Conservation (phyloP, 1,139 yeast genomes). For the Nematodospora anomalae region DNA sequence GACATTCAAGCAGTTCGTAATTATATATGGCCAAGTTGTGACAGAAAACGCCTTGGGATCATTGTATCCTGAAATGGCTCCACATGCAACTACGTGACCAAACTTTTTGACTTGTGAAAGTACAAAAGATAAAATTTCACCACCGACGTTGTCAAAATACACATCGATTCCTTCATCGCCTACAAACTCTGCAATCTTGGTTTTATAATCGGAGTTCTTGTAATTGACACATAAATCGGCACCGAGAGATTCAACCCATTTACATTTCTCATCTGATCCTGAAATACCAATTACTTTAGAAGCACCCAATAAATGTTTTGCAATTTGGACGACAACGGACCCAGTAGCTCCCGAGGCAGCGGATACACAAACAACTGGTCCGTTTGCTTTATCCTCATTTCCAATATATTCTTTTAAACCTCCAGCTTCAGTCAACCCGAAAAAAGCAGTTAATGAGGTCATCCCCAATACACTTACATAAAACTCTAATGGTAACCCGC, state of each 20-base stretch:
- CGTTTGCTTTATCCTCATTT: conserved; percentile 24
- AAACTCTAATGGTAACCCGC: conserved; percentile 25
- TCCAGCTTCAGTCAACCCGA: conserved; percentile 50
- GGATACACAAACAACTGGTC: conserved; percentile 48
- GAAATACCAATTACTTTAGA: conserved; percentile 63
- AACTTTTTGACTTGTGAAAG: conserved; percentile 38
- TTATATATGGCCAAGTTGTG: conserved; percentile 42
- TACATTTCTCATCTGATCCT: conserved; percentile 58
- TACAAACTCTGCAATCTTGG: conserved; percentile 44
- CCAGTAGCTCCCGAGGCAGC: conserved; percentile 78
- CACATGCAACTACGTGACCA: conserved; percentile 58
- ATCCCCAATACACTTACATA: conserved; percentile 42
- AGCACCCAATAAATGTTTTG: conserved; percentile 54
- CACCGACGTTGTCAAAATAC: conserved; percentile 65
- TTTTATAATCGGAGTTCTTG: conserved; percentile 44
- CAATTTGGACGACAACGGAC: conserved; percentile 58
- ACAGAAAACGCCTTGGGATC: conserved; percentile 34
- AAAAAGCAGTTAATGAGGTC: conserved; percentile 65
- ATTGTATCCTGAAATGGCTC: conserved; percentile 62
- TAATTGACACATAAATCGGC: conserved; percentile 58
- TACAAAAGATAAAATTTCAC: conserved; percentile 52
- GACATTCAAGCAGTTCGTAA: conserved; percentile 48
- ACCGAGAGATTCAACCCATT: conserved; percentile 56
- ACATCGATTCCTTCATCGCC: conserved; percentile 47
- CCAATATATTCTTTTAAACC: conserved; percentile 25